phyloP scores from a whole-genome alignment of 257 asterid genomes.

The Solanum chaucha region DNA sequence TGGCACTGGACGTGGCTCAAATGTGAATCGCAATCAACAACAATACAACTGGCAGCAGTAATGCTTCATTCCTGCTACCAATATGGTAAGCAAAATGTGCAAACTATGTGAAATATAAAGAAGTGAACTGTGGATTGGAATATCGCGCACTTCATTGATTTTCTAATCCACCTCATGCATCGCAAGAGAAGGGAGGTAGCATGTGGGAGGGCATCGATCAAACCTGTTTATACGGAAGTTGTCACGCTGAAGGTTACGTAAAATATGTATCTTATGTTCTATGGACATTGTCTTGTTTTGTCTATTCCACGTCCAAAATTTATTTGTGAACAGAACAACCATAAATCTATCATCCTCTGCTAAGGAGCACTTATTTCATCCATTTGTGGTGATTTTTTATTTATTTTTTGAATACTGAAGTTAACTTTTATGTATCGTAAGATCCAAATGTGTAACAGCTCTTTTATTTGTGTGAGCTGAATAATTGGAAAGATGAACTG shows the following conservation, averaged over 20 bases:
- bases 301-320: background rate
- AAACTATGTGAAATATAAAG: background rate
- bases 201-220: background rate
- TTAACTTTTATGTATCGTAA: background rate
- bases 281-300: background rate
- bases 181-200: background rate
- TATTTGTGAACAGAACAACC: background rate
- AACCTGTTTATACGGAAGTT: background rate
- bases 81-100: background rate
- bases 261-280: background rate
- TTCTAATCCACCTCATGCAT: background rate
- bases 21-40: conserved; percentile 64
- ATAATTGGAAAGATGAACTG: background rate
- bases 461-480: background rate
- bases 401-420: background rate
- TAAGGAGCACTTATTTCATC: background rate
- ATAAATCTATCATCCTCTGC: background rate
- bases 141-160: background rate
- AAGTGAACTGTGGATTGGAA: background rate
- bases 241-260: background rate
- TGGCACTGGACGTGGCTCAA: conserved; percentile 82
- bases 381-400: background rate
- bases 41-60: conserved; percentile 89
- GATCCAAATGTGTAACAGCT: background rate
- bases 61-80: background rate